These are phyloP conservation scores for Nadsonia starkeyi-henricii DNA, from an alignment of 1,139 yeast genomes.

Conservation along the genomic window DNA sequence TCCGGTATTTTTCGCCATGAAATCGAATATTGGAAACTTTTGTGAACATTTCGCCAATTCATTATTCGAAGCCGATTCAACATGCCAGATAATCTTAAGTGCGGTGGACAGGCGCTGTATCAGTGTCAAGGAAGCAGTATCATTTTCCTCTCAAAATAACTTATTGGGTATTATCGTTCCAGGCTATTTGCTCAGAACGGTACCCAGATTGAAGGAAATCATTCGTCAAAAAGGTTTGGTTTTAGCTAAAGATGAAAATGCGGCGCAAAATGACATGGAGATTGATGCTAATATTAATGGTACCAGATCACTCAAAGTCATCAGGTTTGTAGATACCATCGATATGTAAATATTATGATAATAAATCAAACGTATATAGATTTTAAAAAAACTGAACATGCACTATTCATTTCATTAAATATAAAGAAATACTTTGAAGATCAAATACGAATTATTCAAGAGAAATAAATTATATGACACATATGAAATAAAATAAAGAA, in stretches of 20 bases:
- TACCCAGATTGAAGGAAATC: slow-evolving; percentile 62
- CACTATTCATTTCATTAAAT: no score
- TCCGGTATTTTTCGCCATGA: slow-evolving; percentile 76
- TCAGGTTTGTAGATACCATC: slow-evolving; percentile 58
- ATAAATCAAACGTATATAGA: no score
- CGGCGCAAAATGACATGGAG: slow-evolving; percentile 13
- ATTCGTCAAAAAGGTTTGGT: slow-evolving; percentile 73
- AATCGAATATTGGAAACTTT: slow-evolving; percentile 22
- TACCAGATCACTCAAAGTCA: slow-evolving; percentile 45
- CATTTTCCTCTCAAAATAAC: slow-evolving; percentile 70
- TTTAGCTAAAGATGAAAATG: slow-evolving; percentile 44
- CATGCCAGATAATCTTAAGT: no score
- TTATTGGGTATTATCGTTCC: slow-evolving; percentile 75
- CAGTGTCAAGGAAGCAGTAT: slow-evolving; percentile 46
- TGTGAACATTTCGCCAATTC: slow-evolving; percentile 22
- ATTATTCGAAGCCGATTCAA: no score
- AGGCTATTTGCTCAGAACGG: slow-evolving; percentile 50
- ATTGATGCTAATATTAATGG: slow-evolving; percentile 54
- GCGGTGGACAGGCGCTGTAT: slow-evolving; percentile 31
- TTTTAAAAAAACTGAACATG: no score
- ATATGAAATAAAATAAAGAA: no score
- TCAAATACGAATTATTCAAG: no score
- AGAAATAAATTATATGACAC: no score
- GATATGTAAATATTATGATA: slow-evolving; percentile 41
- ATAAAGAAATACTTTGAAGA: no score